A percentile compares a stretch with the other conserved stretches of the same genome.
phyloP scores from a whole-genome alignment of 2,329 filamentous ascomycete species.

The Westerdykella ornata region DNA sequence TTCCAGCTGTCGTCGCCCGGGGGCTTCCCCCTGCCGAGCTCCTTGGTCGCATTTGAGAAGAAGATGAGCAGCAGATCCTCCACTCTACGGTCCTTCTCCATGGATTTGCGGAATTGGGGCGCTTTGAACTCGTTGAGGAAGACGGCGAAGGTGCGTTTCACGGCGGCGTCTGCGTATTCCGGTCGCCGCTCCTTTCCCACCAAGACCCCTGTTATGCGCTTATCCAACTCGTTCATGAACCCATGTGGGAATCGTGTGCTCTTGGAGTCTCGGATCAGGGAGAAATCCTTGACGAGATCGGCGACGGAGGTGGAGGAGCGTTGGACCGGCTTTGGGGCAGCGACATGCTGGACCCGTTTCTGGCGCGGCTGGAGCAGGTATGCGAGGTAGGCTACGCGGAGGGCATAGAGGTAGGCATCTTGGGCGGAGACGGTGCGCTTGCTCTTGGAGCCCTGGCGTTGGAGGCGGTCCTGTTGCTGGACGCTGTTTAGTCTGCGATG shows the following conservation, averaged over 20 bases:
- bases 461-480: slow-evolving; percentile 36
- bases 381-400: slow-evolving; percentile 83
- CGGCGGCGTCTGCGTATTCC: slow-evolving; percentile 81
- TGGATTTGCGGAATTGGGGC: slow-evolving; percentile 75
- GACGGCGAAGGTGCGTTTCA: slow-evolving; percentile 90
- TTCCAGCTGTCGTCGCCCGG: slow-evolving; percentile 85
- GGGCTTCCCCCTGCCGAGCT: slow-evolving; percentile 69
- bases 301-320: slow-evolving; percentile 66
- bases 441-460: slow-evolving; percentile 36
- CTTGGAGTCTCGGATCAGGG: slow-evolving; percentile 58
- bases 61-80: slow-evolving; percentile 94
- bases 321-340: slow-evolving; percentile 53
- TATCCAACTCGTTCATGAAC: slow-evolving; percentile 64
- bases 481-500: slow-evolving; percentile 37
- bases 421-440: slow-evolving; percentile 48
- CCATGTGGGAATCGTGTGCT: slow-evolving; percentile 65
- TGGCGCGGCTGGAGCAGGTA: slow-evolving; percentile 88
- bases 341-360: slow-evolving; percentile 81
- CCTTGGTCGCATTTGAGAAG: slow-evolving; percentile 89
- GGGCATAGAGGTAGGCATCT: slow-evolving; percentile 84
- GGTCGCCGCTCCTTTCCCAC: slow-evolving; percentile 75
- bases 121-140: slow-evolving; percentile 93
- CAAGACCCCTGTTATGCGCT: slow-evolving; percentile 73
- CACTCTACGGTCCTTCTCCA: slow-evolving; percentile 88
- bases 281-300: slow-evolving; percentile 85